Evolutionary conservation across 495 filamentous ascomycete genomes (phyloP).

Genomic region (Penicillium goetzii): DNA sequence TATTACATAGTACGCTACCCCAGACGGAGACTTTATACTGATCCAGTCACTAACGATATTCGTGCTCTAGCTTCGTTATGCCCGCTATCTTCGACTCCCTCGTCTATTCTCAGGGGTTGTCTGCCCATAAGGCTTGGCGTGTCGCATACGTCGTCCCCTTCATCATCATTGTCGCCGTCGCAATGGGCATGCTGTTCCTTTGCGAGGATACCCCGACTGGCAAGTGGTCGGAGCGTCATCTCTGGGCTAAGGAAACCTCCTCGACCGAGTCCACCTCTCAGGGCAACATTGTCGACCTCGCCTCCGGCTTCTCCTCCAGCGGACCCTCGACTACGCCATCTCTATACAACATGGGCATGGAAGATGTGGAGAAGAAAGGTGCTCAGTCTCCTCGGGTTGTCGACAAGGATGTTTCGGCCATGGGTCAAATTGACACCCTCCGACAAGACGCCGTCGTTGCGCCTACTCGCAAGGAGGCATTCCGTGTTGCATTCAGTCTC

Average conservation of each 20-base stretch:
- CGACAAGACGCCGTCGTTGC: constrained; percentile 62
- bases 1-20: constrained; percentile 60
- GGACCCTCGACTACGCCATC: constrained; percentile 37
- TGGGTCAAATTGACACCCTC: constrained; percentile 59
- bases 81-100: constrained; percentile 86
- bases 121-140: constrained; percentile 75
- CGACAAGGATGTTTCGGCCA: constrained; percentile 56
- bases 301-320: constrained; percentile 41
- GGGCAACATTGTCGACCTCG: constrained; percentile 60
- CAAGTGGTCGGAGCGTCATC: constrained; percentile 75
- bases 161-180: constrained; percentile 67
- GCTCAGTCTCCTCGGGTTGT: constrained; percentile 34
- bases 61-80: constrained; percentile 76
- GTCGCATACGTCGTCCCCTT: constrained; percentile 84
- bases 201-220: constrained; percentile 88
- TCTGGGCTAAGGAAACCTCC: constrained; percentile 37
- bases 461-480: constrained; percentile 63
- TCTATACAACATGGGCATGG: constrained; percentile 48
- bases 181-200: constrained; percentile 69
- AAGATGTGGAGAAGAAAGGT: constrained; percentile 47
- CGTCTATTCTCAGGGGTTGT: constrained; percentile 59
- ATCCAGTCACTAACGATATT: constrained; percentile 7
- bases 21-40: neutral
- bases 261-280: constrained; percentile 31
- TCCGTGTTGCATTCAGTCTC: constrained; percentile 61